Base-by-base conservation (phyloP, 805 yeast genomes). In the Candida hungchunana region DNA sequence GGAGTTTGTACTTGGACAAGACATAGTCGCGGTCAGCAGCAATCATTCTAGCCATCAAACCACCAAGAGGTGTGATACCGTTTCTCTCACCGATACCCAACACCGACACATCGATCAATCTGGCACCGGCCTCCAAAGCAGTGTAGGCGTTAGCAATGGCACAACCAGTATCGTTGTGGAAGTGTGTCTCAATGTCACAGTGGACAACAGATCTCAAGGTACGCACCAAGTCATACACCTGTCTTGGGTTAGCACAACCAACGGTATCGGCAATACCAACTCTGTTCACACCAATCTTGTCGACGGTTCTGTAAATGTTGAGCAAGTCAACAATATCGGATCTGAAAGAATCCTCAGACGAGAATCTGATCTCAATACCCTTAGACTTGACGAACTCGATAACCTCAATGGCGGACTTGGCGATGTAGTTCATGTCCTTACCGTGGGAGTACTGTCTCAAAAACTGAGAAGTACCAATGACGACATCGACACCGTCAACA, bases 231-330 rank as follows among this genome's bases (percentile, higher is more conserved):
- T 90, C 98, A 64, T 90, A 90, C 42, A 90, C 98, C 67, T 93
- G 97, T 69, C 98, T 81, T 55, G 98, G 98, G 71, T 90, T 90
- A 48, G 98, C 98, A 63, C 97, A 83, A 32, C 98, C 98, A 39
- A 90, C 98, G 24, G 98, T 90, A 63, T 90, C 98, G 50, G 98
- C 98, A 67, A 90, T 90, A 69, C 98, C 98, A 37, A 90, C 96
- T 66, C 98, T 80, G 74, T 93, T 88, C 45, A 90, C 98, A 56
- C 98, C 98, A 52, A 90, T 86, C 69, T 87, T 85, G 71, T 85
- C 95, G 48, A 90, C 98, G 18, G 97, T 88, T 65, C 88, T 83
- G 73, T 90, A 90, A 53, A 90, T 93, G 69, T 90, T 90, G 58
- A 90, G 77, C 59, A 90, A 71, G 59, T 90, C 98, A 40, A 90